Conservation (phyloP, 345 rosid genomes). For the Trapa bicornis region DNA sequence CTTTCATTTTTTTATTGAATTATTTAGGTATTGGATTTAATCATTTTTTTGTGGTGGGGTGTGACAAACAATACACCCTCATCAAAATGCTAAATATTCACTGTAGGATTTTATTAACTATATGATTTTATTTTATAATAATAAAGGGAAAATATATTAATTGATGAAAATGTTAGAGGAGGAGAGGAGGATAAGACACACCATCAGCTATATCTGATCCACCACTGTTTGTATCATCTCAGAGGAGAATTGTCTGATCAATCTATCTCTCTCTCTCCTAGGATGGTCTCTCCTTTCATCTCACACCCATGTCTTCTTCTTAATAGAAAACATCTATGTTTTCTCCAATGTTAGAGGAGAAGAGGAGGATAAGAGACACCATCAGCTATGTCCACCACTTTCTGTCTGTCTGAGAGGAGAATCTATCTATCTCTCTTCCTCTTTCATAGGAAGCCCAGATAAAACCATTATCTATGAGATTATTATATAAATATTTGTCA, state of each 20-base stretch:
- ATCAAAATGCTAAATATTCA: neutral
- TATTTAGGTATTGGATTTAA: neutral
- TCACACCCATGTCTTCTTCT: neutral
- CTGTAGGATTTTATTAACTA: too few relatives aligned
- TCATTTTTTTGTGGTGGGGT: conserved; percentile 7
- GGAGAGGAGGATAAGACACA: conserved; percentile 17
- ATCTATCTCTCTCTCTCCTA: neutral
- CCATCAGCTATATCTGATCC: conserved; percentile 14
- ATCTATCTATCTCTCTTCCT: too few relatives aligned
- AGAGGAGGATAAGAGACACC: too few relatives aligned
- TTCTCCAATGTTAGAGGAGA: too few relatives aligned
- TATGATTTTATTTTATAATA: too few relatives aligned
- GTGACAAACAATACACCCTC: neutral
- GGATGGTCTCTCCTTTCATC: neutral
- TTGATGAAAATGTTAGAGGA: conserved; percentile 7
- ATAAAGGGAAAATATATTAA: too few relatives aligned
- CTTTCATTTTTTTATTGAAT: neutral
- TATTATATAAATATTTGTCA: too few relatives aligned
- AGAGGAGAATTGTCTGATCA: too few relatives aligned
- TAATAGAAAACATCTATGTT: neutral
- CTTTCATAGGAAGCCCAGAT: too few relatives aligned
- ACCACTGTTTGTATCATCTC: neutral
- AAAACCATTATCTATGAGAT: too few relatives aligned
- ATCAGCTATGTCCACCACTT: too few relatives aligned
- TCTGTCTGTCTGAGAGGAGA: too few relatives aligned